Conservation (phyloP, 1,284 basidiomycete species). For the Ceratobasidium sp. region DNA sequence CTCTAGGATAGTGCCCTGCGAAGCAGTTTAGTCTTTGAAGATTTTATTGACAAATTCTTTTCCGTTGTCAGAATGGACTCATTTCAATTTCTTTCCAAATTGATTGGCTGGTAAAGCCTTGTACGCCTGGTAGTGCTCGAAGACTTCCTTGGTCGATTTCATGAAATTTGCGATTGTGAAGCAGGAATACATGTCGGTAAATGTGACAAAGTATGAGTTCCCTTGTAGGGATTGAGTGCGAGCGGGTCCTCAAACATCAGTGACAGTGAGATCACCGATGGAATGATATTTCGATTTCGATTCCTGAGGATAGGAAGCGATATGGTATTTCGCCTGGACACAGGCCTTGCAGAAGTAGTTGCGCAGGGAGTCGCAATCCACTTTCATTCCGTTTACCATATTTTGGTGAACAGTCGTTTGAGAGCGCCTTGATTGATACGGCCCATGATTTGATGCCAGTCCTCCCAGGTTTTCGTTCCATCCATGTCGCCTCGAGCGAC, state of each 20-base stretch:
- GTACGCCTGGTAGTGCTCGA: too few species aligned
- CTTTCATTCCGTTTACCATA: too few species aligned
- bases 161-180: too few species aligned
- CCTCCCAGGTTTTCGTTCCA: too few species aligned
- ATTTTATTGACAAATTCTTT: background rate
- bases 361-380: background rate
- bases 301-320: slow-evolving; percentile 38
- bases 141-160: too few species aligned
- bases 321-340: background rate
- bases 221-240: background rate
- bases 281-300: slow-evolving; percentile 25
- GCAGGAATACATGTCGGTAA: too few species aligned
- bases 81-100: background rate
- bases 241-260: background rate
- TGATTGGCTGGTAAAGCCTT: too few species aligned
- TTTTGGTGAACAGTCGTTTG: background rate
- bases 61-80: background rate
- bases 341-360: background rate
- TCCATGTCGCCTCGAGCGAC: too few species aligned
- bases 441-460: background rate
- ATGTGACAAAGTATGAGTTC: too few species aligned
- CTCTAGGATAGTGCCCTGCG: background rate
- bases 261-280: background rate
- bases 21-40: background rate
- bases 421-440: background rate